phyloP scores from a whole-genome alignment of 768 basidiomycete genomes.

The Mycena amicta region DNA sequence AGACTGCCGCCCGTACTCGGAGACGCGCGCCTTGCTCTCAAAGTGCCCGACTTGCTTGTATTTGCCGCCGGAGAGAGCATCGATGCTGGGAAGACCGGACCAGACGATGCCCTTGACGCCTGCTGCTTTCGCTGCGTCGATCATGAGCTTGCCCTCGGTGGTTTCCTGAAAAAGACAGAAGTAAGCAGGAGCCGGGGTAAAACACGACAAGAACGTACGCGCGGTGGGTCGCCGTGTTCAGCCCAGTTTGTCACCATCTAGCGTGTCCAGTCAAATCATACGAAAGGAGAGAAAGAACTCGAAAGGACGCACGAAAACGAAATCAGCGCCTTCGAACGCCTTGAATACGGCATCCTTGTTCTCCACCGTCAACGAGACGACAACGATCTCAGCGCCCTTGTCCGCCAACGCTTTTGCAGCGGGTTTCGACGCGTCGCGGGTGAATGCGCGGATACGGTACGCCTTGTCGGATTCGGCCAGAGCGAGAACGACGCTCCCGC shows the following conservation, averaged over 20 bases:
- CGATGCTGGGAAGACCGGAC: slow-evolving; percentile 5
- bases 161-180: slow-evolving; percentile 5
- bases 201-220: slow-evolving; percentile 1
- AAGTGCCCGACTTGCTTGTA: slow-evolving; percentile 4
- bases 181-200: neutral
- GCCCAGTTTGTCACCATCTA: slow-evolving; percentile 13
- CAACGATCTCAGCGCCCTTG: slow-evolving; percentile 1
- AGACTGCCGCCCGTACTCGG: slow-evolving; percentile 6
- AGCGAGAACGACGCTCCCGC: slow-evolving; percentile 5
- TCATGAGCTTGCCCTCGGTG: slow-evolving; percentile 5
- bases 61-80: slow-evolving; percentile 4
- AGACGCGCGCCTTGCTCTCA: slow-evolving; percentile 9
- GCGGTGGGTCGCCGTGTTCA: slow-evolving; percentile 4
- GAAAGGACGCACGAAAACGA: slow-evolving; percentile 3
- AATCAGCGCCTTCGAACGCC: slow-evolving; percentile 7
- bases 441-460: slow-evolving; percentile 7
- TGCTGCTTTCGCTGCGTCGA: slow-evolving; percentile 12
- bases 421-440: slow-evolving; percentile 7
- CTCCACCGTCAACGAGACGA: neutral
- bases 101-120: slow-evolving; percentile 6
- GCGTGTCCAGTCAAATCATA: neutral
- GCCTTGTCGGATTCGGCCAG: slow-evolving; percentile 9
- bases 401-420: neutral
- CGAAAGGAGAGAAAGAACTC: too few species aligned
- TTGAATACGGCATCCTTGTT: slow-evolving; percentile 6